phyloP scores from a whole-genome alignment of 768 basidiomycete species.

The Saitozyma podzolica region DNA sequence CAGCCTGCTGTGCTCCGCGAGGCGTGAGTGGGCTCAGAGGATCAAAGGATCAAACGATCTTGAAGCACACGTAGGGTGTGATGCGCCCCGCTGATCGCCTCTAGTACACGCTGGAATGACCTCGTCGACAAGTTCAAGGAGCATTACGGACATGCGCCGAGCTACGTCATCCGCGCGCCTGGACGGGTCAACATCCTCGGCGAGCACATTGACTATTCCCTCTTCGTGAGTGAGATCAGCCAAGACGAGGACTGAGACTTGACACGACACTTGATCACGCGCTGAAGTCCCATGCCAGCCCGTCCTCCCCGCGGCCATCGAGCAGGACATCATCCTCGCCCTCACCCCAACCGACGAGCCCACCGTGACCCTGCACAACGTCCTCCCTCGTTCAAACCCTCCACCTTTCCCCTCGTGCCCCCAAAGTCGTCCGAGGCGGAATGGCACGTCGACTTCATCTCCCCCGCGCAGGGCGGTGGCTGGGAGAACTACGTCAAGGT shows the following conservation, averaged over 20 bases:
- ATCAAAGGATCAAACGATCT: too few species aligned
- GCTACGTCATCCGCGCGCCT: conserved; percentile 39
- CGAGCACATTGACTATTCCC: conserved; percentile 49
- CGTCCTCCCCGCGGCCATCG: conserved; percentile 79
- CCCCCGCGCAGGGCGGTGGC: conserved; percentile 60
- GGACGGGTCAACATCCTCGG: conserved; percentile 47
- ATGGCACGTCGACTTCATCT: conserved; percentile 75
- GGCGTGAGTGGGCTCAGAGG: conserved; percentile 11
- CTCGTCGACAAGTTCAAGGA: conserved; percentile 21
- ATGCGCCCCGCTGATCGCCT: background rate
- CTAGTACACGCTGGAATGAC: conserved; percentile 29
- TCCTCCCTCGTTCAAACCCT: conserved; percentile 10
- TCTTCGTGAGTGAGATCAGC: conserved; percentile 27
- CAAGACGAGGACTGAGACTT: background rate
- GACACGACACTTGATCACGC: background rate
- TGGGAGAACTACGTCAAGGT: conserved; percentile 91
- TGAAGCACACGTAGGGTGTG: too few species aligned
- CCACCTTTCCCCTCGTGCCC: conserved; percentile 7
- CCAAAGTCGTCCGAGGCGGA: conserved; percentile 47
- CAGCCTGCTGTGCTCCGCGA: conserved; percentile 18
- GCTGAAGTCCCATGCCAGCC: conserved; percentile 52
- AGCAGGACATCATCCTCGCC: conserved; percentile 79
- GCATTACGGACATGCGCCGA: conserved; percentile 24
- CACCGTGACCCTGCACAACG: conserved; percentile 8
- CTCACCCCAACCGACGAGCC: conserved; percentile 54